Conservation (phyloP, 2,329 filamentous ascomycete species). For the Sporothrix euskadiensis region DNA sequence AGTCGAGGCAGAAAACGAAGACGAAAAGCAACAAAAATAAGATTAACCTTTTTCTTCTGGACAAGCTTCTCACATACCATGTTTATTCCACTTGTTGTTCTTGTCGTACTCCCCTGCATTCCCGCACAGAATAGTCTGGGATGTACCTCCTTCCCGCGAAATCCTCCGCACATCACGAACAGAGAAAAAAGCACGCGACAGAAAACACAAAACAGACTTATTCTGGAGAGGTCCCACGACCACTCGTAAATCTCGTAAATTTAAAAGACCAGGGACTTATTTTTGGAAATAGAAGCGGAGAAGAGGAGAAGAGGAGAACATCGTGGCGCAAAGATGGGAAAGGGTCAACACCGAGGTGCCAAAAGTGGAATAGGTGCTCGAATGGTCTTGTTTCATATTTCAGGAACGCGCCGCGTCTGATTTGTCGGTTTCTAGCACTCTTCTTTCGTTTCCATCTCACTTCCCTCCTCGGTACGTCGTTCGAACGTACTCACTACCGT, state of each 20-base stretch:
- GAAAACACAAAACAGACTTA: background rate
- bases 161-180: background rate
- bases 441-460: background rate
- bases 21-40: slow-evolving; percentile 8
- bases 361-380: background rate
- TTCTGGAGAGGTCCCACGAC: background rate
- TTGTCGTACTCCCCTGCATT: background rate
- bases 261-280: background rate
- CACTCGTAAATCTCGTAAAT: background rate
- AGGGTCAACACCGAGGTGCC: background rate
- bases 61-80: background rate
- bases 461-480: background rate
- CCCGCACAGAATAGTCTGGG: background rate
- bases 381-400: slow-evolving; percentile 25
- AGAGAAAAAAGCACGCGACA: background rate
- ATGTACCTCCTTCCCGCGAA: slow-evolving; percentile 7
- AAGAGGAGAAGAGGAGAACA: background rate
- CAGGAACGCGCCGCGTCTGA: slow-evolving; percentile 14
- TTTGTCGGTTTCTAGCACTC: slow-evolving; percentile 3
- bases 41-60: background rate
- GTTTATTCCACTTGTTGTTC: background rate
- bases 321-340: background rate
- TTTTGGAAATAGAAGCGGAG: background rate
- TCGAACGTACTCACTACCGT: background rate
- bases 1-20: background rate